Evolutionary conservation across 257 asterid species (phyloP).

Genomic region (Solanum chaucha): DNA sequence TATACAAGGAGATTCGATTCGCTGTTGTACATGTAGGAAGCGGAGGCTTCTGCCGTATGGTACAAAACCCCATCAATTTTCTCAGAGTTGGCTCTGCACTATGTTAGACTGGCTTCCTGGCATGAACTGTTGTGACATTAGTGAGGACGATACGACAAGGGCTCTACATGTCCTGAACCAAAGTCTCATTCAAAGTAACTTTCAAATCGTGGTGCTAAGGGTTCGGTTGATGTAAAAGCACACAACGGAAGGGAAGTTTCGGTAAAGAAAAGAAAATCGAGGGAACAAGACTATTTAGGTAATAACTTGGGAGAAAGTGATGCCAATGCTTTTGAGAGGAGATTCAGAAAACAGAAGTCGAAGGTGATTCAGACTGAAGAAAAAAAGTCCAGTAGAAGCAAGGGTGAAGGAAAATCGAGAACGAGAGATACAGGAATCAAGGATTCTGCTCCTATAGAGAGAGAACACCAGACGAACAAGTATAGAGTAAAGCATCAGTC

Average conservation of each 20-base stretch:
- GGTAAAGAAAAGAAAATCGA: constrained; percentile 42
- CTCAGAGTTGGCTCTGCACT: constrained; percentile 70
- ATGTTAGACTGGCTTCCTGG: constrained; percentile 95
- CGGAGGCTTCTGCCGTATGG: constrained; percentile 79
- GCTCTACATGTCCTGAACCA: constrained; percentile 37
- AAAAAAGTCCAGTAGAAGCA: too few species aligned
- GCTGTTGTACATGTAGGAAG: constrained; percentile 47
- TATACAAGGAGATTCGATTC: constrained; percentile 55
- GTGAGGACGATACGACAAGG: constrained; percentile 56
- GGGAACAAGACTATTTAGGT: constrained; percentile 23
- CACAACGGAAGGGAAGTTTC: constrained; percentile 17
- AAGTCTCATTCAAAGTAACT: not conserved
- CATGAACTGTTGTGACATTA: constrained; percentile 32
- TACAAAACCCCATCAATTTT: constrained; percentile 32
- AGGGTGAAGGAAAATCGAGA: too few species aligned
- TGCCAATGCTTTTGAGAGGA: constrained; percentile 17
- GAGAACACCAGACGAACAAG: too few species aligned
- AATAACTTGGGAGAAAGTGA: constrained; percentile 20
- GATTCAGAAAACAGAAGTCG: constrained; percentile 31
- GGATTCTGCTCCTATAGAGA: too few species aligned
- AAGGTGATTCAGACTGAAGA: too few species aligned
- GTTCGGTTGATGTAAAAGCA: constrained; percentile 14
- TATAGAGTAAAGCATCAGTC: too few species aligned
- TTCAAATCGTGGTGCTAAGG: constrained; percentile 19
- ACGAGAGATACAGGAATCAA: too few species aligned